A percentile compares a stretch with the other conserved stretches of the same genome.
Conservation (phyloP, 1,284 basidiomycete genomes). For the Vanrija pseudolonga region DNA sequence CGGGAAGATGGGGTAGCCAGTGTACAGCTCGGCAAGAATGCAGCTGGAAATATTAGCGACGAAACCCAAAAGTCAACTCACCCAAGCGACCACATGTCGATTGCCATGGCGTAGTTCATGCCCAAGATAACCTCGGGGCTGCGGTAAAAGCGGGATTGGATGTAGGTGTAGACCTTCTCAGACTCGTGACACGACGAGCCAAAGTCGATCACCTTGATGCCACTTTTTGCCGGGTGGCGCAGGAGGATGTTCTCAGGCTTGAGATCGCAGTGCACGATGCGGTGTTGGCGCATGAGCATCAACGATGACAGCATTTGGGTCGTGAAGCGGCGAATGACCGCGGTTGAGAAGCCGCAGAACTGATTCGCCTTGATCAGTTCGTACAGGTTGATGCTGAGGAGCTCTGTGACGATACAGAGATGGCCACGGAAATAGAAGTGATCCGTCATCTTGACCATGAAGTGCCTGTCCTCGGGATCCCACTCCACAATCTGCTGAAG, state of each 20-base stretch:
- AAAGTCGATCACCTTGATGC: constrained; percentile 98
- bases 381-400: constrained; percentile 97
- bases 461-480: constrained; percentile 95
- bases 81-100: constrained; percentile 98
- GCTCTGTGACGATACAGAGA: constrained; percentile 96
- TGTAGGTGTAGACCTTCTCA: constrained; percentile 99
- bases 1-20: constrained; percentile 98
- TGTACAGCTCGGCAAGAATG: constrained; percentile 94
- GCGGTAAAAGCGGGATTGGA: constrained; percentile 97
- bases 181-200: constrained; percentile 98
- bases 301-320: constrained; percentile 91
- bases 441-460: constrained; percentile 98
- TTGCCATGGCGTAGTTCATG: constrained; percentile 86
- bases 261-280: constrained; percentile 98
- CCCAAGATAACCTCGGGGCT: constrained; percentile 97
- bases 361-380: constrained; percentile 99
- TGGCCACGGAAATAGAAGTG: constrained; percentile 98
- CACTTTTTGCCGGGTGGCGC: constrained; percentile 90
- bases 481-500: constrained; percentile 94
- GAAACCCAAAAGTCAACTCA: constrained; percentile 6
- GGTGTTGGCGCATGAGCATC: constrained; percentile 88
- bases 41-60: constrained; percentile 52
- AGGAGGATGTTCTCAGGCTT: constrained; percentile 99
- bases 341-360: constrained; percentile 93
- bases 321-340: constrained; percentile 91